Base-by-base conservation (phyloP, 345 rosid species). In the Citrus hindsii region DNA sequence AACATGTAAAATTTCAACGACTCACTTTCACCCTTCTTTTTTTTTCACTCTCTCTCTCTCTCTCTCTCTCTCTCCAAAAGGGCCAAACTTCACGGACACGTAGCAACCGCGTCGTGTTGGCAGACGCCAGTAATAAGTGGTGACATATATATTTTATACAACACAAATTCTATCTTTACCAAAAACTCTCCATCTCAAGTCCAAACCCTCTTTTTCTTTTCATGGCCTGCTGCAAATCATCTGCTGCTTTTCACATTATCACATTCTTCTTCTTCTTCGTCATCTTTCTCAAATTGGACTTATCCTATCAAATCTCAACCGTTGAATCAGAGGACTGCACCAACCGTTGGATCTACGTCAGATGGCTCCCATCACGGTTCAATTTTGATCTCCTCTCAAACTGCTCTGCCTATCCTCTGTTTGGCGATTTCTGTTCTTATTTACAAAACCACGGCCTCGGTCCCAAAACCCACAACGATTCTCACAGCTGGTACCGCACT, bases 391-490 rank as follows among this genome's bases (percentile, higher is more conserved):
- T 96, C 28, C 97, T 94, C 71, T 37, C 91, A 1, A 90, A 90
- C 81, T 94, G 99, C 79, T 90, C 94, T 32, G 83, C 73, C 35
- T 93, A 92, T 85, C 89, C 89, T 19, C 83, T 89, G 67, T 83
- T 89, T 51, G 91, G 85, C 25, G 79, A 90, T 68, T 90, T 94
- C 81, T 96, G 99, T 69, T 86, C 91, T 48, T 89, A 84, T 84
- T 82, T 92, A 53, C 84, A 91, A 67, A 94, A 94, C 78, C 99
- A 96, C 69, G 99, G 99, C 46, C 91, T 96, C 48, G 98, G 98
- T 27, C 94, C 83, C 14, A 92, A 88, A 74, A 96, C 98, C 87
- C 98, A 91, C 80, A 73, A 82, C 84, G 89, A 87, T 25, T 90
- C 97, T 76, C 97, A 86, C 59, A 90, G 95, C 79, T 96, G 98